These are phyloP conservation scores for Chondrus crispus DNA, from an alignment of 23 red algal species.

Conservation along the genomic window DNA sequence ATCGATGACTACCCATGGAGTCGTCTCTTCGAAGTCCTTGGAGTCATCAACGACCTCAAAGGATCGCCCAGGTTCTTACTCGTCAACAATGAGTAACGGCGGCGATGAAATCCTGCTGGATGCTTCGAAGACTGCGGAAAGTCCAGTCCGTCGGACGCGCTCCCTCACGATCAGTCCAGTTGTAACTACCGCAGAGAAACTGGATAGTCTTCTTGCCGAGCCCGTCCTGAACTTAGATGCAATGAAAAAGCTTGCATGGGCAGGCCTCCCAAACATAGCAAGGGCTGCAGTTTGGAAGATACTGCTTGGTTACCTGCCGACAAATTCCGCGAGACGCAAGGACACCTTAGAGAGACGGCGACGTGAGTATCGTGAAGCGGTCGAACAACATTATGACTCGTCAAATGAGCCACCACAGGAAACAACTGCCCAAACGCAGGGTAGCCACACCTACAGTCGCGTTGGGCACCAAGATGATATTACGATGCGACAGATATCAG, in stretches of 20 bases:
- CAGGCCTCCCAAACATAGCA: slow-evolving; percentile 44
- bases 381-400: slow-evolving; percentile 51
- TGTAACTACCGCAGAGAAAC: slow-evolving; percentile 18
- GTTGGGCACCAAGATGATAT: slow-evolving; percentile 58
- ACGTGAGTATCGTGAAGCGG: slow-evolving; percentile 69
- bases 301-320: slow-evolving; percentile 81
- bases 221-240: slow-evolving; percentile 30
- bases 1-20: too few relatives aligned
- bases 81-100: too few relatives aligned
- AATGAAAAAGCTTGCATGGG: slow-evolving; percentile 67
- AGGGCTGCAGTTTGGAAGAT: slow-evolving; percentile 76
- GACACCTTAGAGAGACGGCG: slow-evolving; percentile 58
- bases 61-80: too few relatives aligned
- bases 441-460: slow-evolving; percentile 27
- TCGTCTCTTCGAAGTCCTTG: too few relatives aligned
- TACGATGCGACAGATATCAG: slow-evolving; percentile 74
- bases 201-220: slow-evolving; percentile 9
- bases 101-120: too few relatives aligned
- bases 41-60: too few relatives aligned
- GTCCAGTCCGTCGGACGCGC: not conserved
- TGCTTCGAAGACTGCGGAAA: not conserved
- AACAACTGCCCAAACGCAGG: not conserved
- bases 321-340: slow-evolving; percentile 26
- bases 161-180: not conserved
- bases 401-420: not conserved